These are phyloP conservation scores for Breviolum minutum DNA, from an alignment of 73 alveolate genomes.

Conservation along the genomic window DNA sequence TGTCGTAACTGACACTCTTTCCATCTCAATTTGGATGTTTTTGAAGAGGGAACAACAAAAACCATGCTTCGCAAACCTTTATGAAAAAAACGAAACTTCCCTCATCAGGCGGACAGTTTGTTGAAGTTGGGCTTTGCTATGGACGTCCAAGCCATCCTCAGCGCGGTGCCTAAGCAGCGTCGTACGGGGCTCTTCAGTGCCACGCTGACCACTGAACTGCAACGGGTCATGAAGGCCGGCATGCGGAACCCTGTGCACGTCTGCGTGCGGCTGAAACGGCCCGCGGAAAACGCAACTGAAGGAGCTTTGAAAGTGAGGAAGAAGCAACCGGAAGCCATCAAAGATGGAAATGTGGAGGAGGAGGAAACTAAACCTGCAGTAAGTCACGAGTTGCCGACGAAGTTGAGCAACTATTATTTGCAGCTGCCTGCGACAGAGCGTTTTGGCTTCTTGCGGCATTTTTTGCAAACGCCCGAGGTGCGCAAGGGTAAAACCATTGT, in stretches of 20 bases:
- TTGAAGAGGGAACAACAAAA: background rate
- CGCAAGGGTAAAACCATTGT: constrained; percentile 96
- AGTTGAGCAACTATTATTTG: constrained; percentile 96
- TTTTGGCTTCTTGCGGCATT: constrained; percentile 54
- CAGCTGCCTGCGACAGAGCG: constrained; percentile 41
- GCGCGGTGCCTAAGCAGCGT: constrained; percentile 99
- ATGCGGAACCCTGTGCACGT: constrained; percentile 99
- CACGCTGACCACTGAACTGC: constrained; percentile 99
- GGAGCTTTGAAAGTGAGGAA: constrained; percentile 96
- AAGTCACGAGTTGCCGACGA: constrained; percentile 96
- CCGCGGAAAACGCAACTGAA: constrained; percentile 60
- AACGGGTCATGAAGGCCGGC: constrained; percentile 98
- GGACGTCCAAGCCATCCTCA: constrained; percentile 96
- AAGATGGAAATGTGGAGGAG: constrained; percentile 83
- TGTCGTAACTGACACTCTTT: too few relatives aligned
- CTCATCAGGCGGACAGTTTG: constrained; percentile 98
- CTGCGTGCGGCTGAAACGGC: constrained; percentile 97
- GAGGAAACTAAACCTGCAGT: background rate
- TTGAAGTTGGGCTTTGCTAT: constrained; percentile 95
- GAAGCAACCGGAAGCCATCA: constrained; percentile 95
- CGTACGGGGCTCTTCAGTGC: constrained; percentile 99
- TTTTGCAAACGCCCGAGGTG: constrained; percentile 39
- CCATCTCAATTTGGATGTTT: background rate
- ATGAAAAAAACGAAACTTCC: background rate
- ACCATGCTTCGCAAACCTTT: background rate